Evolutionary conservation across 2,329 filamentous ascomycete species (phyloP).

Genomic region (Cladosporium sp.): DNA sequence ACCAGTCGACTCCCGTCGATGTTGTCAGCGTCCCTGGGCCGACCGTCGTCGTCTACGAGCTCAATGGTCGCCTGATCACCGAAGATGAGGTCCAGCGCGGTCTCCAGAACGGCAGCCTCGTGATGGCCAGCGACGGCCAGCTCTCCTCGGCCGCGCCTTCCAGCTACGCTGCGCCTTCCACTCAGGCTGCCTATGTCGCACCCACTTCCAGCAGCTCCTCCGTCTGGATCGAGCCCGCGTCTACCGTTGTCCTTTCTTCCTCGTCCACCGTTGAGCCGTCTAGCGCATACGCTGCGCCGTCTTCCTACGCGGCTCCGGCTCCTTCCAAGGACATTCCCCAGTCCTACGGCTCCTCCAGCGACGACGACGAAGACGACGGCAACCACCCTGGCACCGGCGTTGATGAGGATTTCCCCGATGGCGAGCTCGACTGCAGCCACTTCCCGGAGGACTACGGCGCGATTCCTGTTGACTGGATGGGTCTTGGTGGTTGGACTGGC

Average conservation of each 20-base stretch:
- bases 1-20: conserved; percentile 41
- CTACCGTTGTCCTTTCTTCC: conserved; percentile 12
- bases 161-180: conserved; percentile 34
- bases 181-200: conserved; percentile 23
- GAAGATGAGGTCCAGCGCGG: conserved; percentile 63
- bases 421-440: conserved; percentile 59
- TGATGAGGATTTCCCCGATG: conserved; percentile 66
- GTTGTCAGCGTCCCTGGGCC: conserved; percentile 54
- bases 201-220: conserved; percentile 3
- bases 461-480: conserved; percentile 61
- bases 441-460: conserved; percentile 83
- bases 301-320: conserved; percentile 15
- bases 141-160: conserved; percentile 23
- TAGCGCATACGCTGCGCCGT: conserved; percentile 14
- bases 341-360: conserved; percentile 11
- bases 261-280: conserved; percentile 23
- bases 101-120: conserved; percentile 59
- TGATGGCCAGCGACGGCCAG: conserved; percentile 53
- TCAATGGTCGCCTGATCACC: conserved; percentile 58
- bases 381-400: conserved; percentile 46
- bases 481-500: conserved; percentile 69
- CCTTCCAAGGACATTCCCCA: conserved; percentile 26
- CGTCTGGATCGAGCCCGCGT: conserved; percentile 20
- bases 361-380: conserved; percentile 14
- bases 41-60: conserved; percentile 64